Conservation (phyloP, 805 yeast genomes). For the Ogataea nakhonphanomensis region DNA sequence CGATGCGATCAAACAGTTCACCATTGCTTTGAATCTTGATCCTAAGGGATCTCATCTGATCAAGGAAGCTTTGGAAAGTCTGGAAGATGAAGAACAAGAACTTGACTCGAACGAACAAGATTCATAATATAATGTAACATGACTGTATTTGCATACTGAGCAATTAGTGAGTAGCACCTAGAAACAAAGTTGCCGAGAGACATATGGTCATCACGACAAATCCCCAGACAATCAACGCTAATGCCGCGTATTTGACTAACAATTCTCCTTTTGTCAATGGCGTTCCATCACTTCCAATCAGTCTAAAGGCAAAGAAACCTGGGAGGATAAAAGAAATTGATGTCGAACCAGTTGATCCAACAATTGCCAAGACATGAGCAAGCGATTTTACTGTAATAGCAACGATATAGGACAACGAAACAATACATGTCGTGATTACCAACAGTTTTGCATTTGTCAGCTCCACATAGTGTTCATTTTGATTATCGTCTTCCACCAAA, state of each 20-base stretch:
- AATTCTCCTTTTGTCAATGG: slow-evolving; percentile 26
- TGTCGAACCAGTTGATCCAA: slow-evolving; percentile 92
- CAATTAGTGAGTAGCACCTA: slow-evolving; percentile 30
- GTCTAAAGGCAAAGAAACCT: slow-evolving; percentile 76
- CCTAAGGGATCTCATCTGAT: slow-evolving; percentile 89
- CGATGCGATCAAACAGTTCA: slow-evolving; percentile 80
- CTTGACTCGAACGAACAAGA: slow-evolving; percentile 14
- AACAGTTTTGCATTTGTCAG: slow-evolving; percentile 31
- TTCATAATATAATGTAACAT: slow-evolving; percentile 11
- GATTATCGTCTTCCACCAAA: slow-evolving; percentile 16
- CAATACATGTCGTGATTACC: slow-evolving; percentile 40
- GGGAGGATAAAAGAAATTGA: slow-evolving; percentile 88
- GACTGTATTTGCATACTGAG: slow-evolving; percentile 8
- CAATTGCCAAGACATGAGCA: slow-evolving; percentile 79
- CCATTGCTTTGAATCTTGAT: slow-evolving; percentile 85
- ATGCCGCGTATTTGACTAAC: slow-evolving; percentile 44
- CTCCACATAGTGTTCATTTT: slow-evolving; percentile 22
- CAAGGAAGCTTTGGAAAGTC: slow-evolving; percentile 72
- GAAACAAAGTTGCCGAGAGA: slow-evolving; percentile 35
- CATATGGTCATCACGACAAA: slow-evolving; percentile 67
- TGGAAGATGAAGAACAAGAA: slow-evolving; percentile 24
- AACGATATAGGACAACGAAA: slow-evolving; percentile 54
- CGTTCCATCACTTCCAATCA: slow-evolving; percentile 49
- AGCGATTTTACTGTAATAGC: slow-evolving; percentile 70
- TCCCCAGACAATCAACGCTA: slow-evolving; percentile 66